These are phyloP conservation scores for Penicillium paradoxum DNA, from an alignment of 495 filamentous ascomycete species.

Conservation along the genomic window DNA sequence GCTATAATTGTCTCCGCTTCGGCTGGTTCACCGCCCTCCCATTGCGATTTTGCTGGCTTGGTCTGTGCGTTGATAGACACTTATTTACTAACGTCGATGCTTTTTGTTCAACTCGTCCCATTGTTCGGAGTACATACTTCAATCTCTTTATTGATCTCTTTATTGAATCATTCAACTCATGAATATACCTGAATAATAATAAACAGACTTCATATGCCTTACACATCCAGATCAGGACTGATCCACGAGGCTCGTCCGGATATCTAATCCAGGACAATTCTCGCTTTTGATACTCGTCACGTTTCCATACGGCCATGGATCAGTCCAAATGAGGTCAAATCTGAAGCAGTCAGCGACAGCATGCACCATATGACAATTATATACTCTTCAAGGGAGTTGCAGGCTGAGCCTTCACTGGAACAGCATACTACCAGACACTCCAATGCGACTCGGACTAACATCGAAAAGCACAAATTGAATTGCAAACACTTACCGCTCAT, in stretches of 20 bases:
- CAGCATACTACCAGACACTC: neutral
- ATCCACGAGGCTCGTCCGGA: slow-evolving; percentile 6
- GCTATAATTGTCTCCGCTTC: slow-evolving; percentile 31
- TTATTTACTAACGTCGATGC: slow-evolving; percentile 3
- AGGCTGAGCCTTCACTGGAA: neutral
- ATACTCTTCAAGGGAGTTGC: neutral
- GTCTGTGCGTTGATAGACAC: slow-evolving; percentile 10
- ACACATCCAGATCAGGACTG: slow-evolving; percentile 11
- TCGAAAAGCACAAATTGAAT: neutral
- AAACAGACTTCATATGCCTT: neutral
- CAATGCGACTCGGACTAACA: neutral
- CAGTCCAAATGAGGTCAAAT: slow-evolving; percentile 48
- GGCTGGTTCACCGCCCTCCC: slow-evolving; percentile 32
- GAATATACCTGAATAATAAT: neutral
- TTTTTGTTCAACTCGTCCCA: neutral
- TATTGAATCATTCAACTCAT: neutral
- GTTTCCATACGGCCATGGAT: slow-evolving; percentile 35
- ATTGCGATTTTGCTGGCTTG: slow-evolving; percentile 14
- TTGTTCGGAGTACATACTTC: neutral
- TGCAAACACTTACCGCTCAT: slow-evolving; percentile 22
- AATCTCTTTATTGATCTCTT: neutral
- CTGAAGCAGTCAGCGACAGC: slow-evolving; percentile 16
- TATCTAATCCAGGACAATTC: slow-evolving; percentile 41
- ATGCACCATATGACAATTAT: neutral
- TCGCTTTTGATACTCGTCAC: slow-evolving; percentile 36